These are phyloP conservation scores for Bruguiera parviflora DNA, from an alignment of 345 rosid species.

Conservation along the genomic window DNA sequence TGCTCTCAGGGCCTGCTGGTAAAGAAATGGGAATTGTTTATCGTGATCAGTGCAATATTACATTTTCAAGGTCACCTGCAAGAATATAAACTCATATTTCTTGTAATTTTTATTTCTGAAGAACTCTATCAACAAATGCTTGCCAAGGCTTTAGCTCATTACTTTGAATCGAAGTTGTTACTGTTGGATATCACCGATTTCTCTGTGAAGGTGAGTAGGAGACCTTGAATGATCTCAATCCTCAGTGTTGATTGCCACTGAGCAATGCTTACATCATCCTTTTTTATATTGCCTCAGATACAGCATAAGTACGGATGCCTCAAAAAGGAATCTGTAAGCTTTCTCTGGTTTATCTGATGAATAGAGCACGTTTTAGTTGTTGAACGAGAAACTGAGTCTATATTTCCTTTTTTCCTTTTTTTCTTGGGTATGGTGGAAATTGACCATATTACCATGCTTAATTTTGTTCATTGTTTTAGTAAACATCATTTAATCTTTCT, in stretches of 20 bases:
- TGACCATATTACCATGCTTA: background rate
- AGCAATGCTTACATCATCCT: slow-evolving; percentile 17
- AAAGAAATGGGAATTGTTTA: slow-evolving; percentile 21
- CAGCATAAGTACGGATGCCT: slow-evolving; percentile 82
- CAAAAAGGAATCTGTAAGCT: slow-evolving; percentile 67
- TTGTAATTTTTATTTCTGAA: slow-evolving; percentile 25
- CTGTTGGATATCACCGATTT: slow-evolving; percentile 72
- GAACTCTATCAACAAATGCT: slow-evolving; percentile 94
- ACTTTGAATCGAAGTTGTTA: slow-evolving; percentile 76
- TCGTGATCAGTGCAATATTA: background rate
- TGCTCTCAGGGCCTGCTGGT: slow-evolving; percentile 96
- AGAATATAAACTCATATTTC: slow-evolving; percentile 13
- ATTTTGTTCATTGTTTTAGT: background rate
- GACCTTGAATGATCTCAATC: background rate
- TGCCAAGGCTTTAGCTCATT: slow-evolving; percentile 83
- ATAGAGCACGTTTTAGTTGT: background rate
- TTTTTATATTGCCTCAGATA: slow-evolving; percentile 47
- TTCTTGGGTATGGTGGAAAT: no score
- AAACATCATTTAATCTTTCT: no score
- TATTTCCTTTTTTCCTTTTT: no score
- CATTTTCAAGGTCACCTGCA: background rate
- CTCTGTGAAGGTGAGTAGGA: slow-evolving; percentile 60
- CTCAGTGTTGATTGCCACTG: background rate
- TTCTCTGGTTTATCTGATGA: slow-evolving; percentile 5
- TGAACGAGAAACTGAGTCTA: background rate